phyloP scores from a whole-genome alignment of 139 green algal species.

The Gonium pectorale region DNA sequence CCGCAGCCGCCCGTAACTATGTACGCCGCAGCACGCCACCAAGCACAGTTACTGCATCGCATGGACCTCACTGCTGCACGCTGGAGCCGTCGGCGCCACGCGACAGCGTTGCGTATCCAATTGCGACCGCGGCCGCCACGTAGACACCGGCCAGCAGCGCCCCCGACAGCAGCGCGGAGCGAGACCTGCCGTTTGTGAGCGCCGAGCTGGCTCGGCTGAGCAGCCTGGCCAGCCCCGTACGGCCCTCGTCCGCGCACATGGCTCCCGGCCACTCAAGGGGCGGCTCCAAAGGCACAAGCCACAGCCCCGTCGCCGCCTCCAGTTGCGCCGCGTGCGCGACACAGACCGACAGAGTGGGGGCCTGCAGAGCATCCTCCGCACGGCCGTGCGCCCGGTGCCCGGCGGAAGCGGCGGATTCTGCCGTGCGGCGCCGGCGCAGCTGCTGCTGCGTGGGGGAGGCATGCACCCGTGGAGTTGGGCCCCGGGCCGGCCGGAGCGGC shows the following conservation, averaged over 20 bases:
- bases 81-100: too few species aligned
- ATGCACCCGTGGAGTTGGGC: not conserved
- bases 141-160: conserved; percentile 30
- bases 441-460: too few species aligned
- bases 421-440: not conserved
- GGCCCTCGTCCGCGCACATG: not conserved
- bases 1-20: too few species aligned
- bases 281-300: not conserved
- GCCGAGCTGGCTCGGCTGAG: not conserved
- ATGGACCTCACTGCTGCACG: too few species aligned
- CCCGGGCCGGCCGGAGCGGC: not conserved
- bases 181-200: not conserved
- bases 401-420: too few species aligned
- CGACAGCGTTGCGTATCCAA: conserved; percentile 17
- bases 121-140: conserved; percentile 36
- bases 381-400: too few species aligned
- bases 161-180: not conserved
- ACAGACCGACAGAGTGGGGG: conserved; percentile 10
- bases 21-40: too few species aligned
- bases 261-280: conserved; percentile 13
- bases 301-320: not conserved
- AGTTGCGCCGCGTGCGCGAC: conserved; percentile 33
- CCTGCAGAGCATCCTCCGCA: too few species aligned
- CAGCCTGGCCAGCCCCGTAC: not conserved
- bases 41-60: too few species aligned